Conservation (phyloP, 1,284 basidiomycete species). For the Malassezia globosa region DNA sequence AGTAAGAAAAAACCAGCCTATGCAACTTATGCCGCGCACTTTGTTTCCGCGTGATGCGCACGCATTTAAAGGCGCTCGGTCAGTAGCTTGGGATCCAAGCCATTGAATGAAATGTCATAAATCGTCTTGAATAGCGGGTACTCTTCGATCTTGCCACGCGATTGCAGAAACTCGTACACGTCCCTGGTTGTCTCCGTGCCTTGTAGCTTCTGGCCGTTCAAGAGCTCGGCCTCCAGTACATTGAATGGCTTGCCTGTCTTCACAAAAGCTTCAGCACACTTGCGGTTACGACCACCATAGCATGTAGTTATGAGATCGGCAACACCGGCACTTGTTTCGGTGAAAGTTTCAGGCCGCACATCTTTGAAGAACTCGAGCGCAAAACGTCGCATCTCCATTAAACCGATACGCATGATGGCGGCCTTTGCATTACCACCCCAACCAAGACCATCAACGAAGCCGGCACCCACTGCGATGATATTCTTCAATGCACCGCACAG, state of each 20-base stretch:
- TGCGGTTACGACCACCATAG: constrained; percentile 53
- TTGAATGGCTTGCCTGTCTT: constrained; percentile 52
- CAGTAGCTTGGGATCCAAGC: constrained; percentile 47
- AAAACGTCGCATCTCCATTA: constrained; percentile 49
- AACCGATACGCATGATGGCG: constrained; percentile 54
- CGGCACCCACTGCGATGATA: constrained; percentile 54
- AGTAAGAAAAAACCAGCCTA: too few relatives aligned
- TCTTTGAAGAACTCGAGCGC: constrained; percentile 53
- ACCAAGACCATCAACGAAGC: constrained; percentile 53
- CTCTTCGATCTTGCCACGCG: constrained; percentile 49
- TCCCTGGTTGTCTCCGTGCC: constrained; percentile 53
- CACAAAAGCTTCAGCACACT: constrained; percentile 53
- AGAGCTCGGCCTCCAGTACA: constrained; percentile 53
- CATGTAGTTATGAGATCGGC: constrained; percentile 55
- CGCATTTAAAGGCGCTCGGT: constrained; percentile 33
- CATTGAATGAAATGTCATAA: constrained; percentile 40
- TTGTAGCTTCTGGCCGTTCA: constrained; percentile 55
- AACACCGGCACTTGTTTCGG: constrained; percentile 52
- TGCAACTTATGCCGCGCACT: too few relatives aligned
- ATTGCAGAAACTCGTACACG: constrained; percentile 52
- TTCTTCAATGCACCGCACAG: constrained; percentile 56
- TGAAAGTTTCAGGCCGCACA: constrained; percentile 52
- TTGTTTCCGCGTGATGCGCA: too few relatives aligned
- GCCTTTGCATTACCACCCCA: constrained; percentile 56
- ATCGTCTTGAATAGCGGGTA: constrained; percentile 54